A percentile compares a stretch with the other conserved stretches of the same genome.
These are phyloP conservation scores for Eutrema japonicum DNA, from an alignment of 345 rosid species.

Conservation along the genomic window DNA sequence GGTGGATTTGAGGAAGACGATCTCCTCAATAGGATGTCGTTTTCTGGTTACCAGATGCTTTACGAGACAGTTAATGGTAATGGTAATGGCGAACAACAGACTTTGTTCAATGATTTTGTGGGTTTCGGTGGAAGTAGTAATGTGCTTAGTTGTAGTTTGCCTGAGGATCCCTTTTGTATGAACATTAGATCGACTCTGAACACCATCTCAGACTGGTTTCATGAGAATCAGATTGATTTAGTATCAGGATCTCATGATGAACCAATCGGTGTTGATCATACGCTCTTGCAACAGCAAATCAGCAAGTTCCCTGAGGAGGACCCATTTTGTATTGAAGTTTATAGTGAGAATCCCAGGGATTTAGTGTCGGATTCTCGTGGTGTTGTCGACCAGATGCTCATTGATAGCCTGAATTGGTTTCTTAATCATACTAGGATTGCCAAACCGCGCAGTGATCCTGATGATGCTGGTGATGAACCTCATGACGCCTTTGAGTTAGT, in stretches of 20 bases:
- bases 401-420: not conserved
- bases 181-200: slow-evolving; percentile 35
- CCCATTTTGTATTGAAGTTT: slow-evolving; percentile 36
- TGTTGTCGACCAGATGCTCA: not conserved
- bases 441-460: not conserved
- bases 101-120: slow-evolving; percentile 6
- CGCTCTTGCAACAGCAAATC: not conserved
- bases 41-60: slow-evolving; percentile 17
- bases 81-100: not conserved
- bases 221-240: slow-evolving; percentile 27
- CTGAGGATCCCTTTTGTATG: slow-evolving; percentile 44
- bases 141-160: slow-evolving; percentile 19
- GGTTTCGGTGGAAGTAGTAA: not conserved
- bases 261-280: not conserved
- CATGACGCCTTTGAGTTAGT: slow-evolving; percentile 41
- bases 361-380: slow-evolving; percentile 17
- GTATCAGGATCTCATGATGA: slow-evolving; percentile 23
- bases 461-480: slow-evolving; percentile 26
- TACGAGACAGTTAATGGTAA: not conserved
- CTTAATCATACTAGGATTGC: not conserved
- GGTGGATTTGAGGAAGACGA: slow-evolving; percentile 16
- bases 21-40: not conserved
- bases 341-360: slow-evolving; percentile 24
- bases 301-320: slow-evolving; percentile 36
- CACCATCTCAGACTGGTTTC: slow-evolving; percentile 33